phyloP scores from a whole-genome alignment of 495 filamentous ascomycete genomes.

The Astrocystis sublimbata region DNA sequence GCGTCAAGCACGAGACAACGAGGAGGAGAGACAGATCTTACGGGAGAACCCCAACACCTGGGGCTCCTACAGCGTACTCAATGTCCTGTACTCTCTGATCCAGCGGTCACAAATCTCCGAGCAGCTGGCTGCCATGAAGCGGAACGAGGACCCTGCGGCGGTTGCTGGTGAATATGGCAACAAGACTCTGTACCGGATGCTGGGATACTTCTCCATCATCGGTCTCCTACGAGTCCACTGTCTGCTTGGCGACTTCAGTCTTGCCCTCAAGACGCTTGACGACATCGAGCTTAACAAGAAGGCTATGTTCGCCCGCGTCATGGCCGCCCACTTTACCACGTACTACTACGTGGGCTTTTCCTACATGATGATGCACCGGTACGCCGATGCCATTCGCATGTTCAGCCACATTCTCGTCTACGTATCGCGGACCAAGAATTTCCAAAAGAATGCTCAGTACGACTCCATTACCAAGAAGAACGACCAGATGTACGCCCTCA shows the following conservation, averaged over 20 bases:
- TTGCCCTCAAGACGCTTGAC: slow-evolving; percentile 97
- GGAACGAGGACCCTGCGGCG: slow-evolving; percentile 78
- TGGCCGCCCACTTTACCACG: slow-evolving; percentile 99
- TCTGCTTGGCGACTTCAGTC: slow-evolving; percentile 94
- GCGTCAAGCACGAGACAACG: slow-evolving; percentile 71
- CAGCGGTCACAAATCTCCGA: slow-evolving; percentile 97
- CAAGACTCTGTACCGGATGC: slow-evolving; percentile 92
- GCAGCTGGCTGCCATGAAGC: slow-evolving; percentile 91
- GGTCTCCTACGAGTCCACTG: slow-evolving; percentile 95
- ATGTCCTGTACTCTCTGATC: slow-evolving; percentile 98
- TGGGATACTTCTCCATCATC: slow-evolving; percentile 99
- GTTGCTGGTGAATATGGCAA: slow-evolving; percentile 94
- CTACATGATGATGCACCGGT: slow-evolving; percentile 99
- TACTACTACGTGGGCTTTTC: slow-evolving; percentile 99
- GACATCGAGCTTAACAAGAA: slow-evolving; percentile 99
- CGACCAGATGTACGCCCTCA: slow-evolving; percentile 98
- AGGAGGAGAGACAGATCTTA: slow-evolving; percentile 86
- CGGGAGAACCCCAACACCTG: slow-evolving; percentile 97
- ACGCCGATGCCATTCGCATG: slow-evolving; percentile 98
- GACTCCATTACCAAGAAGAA: slow-evolving; percentile 99
- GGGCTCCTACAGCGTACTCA: slow-evolving; percentile 99
- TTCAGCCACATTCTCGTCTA: slow-evolving; percentile 99
- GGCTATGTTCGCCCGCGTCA: slow-evolving; percentile 98
- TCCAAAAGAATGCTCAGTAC: slow-evolving; percentile 97
- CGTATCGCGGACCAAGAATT: slow-evolving; percentile 98